Percentiles rank a stretch among this genome's conserved stretches.
phyloP scores from a whole-genome alignment of 139 green algal species.

The Raphidocelis subcapitata region DNA sequence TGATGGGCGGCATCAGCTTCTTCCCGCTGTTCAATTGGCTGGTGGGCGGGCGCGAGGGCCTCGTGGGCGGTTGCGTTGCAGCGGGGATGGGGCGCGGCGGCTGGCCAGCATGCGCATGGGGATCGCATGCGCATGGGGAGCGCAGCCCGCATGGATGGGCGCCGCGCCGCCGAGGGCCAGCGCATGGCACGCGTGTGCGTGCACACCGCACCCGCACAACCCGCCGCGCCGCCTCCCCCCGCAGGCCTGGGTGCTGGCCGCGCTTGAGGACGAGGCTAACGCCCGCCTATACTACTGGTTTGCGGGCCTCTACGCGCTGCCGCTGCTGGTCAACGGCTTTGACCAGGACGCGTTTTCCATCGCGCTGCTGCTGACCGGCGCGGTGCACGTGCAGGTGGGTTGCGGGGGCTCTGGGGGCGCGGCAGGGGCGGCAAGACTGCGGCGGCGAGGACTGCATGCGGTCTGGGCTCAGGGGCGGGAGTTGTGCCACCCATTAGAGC shows the following conservation, averaged over 20 bases:
- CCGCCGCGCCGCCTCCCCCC: neutral
- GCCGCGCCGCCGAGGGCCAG: no score
- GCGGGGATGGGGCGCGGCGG: neutral
- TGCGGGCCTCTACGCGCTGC: conserved; percentile 62
- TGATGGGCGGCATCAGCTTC: conserved; percentile 63
- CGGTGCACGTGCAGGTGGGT: conserved; percentile 62
- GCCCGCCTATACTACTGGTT: conserved; percentile 54
- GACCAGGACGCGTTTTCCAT: conserved; percentile 52
- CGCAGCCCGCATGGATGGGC: no score
- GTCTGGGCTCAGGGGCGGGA: neutral
- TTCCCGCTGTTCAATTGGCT: conserved; percentile 66
- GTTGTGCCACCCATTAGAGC: neutral
- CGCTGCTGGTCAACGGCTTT: conserved; percentile 62
- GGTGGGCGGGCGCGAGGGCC: conserved; percentile 24
- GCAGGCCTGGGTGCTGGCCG: conserved; percentile 75
- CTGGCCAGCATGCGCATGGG: neutral
- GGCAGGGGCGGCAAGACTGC: neutral
- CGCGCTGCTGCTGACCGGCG: conserved; percentile 43
- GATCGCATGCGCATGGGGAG: neutral
- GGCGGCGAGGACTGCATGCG: neutral
- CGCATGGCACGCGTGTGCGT: no score
- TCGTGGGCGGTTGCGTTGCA: neutral
- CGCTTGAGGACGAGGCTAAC: conserved; percentile 45
- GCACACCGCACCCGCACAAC: no score
- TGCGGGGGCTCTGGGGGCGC: neutral